Base-by-base conservation (phyloP, 2,329 filamentous ascomycete species). In the Colletotrichum sp. region DNA sequence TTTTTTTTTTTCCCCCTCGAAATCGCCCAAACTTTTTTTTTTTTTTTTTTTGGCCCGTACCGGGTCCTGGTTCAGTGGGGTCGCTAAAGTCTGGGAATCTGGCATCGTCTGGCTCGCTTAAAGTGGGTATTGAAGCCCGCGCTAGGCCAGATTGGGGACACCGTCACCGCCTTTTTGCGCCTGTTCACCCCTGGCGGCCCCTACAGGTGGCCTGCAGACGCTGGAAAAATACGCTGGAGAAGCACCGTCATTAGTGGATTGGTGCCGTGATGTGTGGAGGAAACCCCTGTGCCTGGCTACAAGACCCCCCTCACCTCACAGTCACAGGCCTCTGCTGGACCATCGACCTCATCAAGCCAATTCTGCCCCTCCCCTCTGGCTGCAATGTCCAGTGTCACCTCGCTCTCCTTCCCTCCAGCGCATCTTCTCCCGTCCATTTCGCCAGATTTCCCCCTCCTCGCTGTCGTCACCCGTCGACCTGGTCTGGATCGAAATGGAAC, bases 21-120 rank as follows among this genome's bases (percentile, higher is more conserved):
- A 38, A 59, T 78, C 71, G 69, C 38, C 36, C 52, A 58, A 28
- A 64, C 75, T 68, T 70, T 76, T 78, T 80, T 81, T 80, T 78
- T 73, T 68, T 71, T 76, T 80, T 78, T 81, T 78, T 77, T 78
- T 79, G 75, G 78, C 78, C 79, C 80, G 78, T 80, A 78, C 81
- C 30, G 38, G 58, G 21, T 26, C 68, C 61, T 30, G 48, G 28
- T 71, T 62, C 12, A 21, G 73, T 73, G 69, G 73, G 73, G 62
- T 58, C 36, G 28, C 26, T 34, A 43, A 38, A 24, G 30, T 16
- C 36, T 63, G 55, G 52, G 69, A 67, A 75, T 58, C 61, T 75
- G 58, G 67, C 65, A 71, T 68, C 65, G 48, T 70, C 69, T 71
- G 64, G 55, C 28, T 76, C 71, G 71, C 65, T 76, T 61, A 70